Evolutionary conservation across 164 flowering plant species (phyloP), one percentile per base, ranked within the genome.

Genomic region (Vitis labrusca): DNA sequence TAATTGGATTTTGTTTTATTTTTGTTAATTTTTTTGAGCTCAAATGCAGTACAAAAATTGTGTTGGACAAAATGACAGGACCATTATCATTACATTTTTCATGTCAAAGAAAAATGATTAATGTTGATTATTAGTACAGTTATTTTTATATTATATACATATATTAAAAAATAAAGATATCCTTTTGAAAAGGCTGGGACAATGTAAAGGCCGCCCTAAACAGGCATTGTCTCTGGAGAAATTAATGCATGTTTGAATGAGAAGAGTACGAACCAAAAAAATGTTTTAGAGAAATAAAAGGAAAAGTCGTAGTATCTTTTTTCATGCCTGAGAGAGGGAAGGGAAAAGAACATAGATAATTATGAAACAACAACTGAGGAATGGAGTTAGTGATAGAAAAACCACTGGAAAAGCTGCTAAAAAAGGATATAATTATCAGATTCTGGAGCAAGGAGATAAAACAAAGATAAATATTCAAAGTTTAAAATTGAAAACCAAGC

Each of bases 381-480:
- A 16, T 23, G 50, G 50, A 74, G 61, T n/a, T 52, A 53, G 52
- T 48, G 52, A 61, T 61, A 27, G 62, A 56, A 53, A 51, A 63
- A 70, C 56, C 15, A 9, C 59, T 58, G 65, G 23, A 59, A 76
- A 71, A 67, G 72, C 78, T 76, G 73, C 55, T 55, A 56, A 37
- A 59, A 32, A 63, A 48, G 16, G 65, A 53, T 44, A 12, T 52
- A 29, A 69, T 63, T 57, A 68, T 57, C 72, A 64, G 52, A 51
- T 55, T 62, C 69, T 54, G 59, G 32, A 44, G 53, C 30, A 51
- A 50, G 14, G 8, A 37, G 65, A 59, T 44, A 61, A 66, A 19
- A 9, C 5, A 65, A 10, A 65, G 50, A 9, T 9, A 50, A 51
- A 44, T 55, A 67, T 59, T 51, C 9, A 52, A n/a, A 30, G 48